A percentile compares a stretch with the other conserved stretches of the same genome.
phyloP scores from a whole-genome alignment of 1,139 yeast genomes.

The Yamadazyma mexicana region DNA sequence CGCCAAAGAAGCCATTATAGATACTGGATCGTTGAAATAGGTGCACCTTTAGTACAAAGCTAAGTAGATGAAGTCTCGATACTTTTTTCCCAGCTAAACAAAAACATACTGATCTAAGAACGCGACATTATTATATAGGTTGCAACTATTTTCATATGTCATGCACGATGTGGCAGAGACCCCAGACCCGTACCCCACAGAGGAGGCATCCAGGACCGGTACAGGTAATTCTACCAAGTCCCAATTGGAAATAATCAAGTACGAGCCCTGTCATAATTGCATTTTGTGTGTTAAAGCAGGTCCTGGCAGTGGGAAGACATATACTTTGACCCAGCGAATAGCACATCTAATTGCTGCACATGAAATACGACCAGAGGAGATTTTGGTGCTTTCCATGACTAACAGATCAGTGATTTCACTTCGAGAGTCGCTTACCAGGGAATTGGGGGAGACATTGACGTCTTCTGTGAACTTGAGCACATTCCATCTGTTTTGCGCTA shows the following conservation, averaged over 20 bases:
- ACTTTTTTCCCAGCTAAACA: no score
- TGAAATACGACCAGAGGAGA: slow-evolving; percentile 48
- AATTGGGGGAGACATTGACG: slow-evolving; percentile 35
- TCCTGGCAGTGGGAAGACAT: slow-evolving; percentile 78
- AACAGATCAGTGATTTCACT: slow-evolving; percentile 66
- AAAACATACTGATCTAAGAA: no score
- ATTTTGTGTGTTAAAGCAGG: slow-evolving; percentile 61
- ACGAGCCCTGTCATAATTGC: slow-evolving; percentile 33
- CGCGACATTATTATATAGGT: not conserved
- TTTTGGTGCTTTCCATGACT: slow-evolving; percentile 68
- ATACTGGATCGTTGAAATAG: no score
- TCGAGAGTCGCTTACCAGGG: slow-evolving; percentile 29
- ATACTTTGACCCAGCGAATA: slow-evolving; percentile 56
- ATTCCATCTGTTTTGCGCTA: slow-evolving; percentile 63
- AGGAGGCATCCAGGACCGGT: no score
- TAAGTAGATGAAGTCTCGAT: no score
- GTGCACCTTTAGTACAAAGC: no score
- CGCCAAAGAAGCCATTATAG: slow-evolving; percentile 1
- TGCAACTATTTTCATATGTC: not conserved
- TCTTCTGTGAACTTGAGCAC: slow-evolving; percentile 48
- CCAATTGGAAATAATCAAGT: slow-evolving; percentile 35
- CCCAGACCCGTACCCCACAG: no score
- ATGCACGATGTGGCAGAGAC: not conserved
- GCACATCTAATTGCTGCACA: slow-evolving; percentile 43
- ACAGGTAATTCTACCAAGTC: slow-evolving; percentile 32